Evolutionary conservation across 2,329 filamentous ascomycete species (phyloP), one percentile per base, ranked within the genome.

Genomic region (Hypomyces rosellus): DNA sequence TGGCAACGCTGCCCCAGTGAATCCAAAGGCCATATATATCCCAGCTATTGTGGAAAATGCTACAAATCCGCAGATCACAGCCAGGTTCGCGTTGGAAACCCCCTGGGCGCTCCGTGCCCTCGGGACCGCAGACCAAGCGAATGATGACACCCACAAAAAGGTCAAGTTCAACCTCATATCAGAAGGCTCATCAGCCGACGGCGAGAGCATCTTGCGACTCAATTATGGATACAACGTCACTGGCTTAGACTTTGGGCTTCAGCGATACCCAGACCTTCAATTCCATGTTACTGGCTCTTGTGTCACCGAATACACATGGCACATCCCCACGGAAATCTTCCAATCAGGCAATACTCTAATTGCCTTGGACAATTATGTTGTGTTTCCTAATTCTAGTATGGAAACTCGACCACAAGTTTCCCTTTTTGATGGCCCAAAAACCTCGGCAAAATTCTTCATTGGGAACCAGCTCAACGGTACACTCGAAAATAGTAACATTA

Each of bases 1-100:
- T 30, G 41, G 25, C 37, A 47, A 40, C 15, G n/a, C 45, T 11
- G 45, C 45, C 4, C 45, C 45, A 4, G 45, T 47, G 18, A 20
- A 47, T n/a, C 45, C 45, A 18, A 20, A 41, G 4, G 22, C 37
- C 3, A 33, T 47, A 14, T 47, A 47, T 46, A n/a, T n/a, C 44
- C 13, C 4, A 1, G 25, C 37, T 25, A 12, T 16, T 15, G 25
- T 3, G 5, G 20, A 20, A 20, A 30, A 8, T 11, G 15, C 5
- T 18, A 20, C 16, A 18, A 41, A 16, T 2, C 20, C 15, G 15
- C 14, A 15, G 14, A 8, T 7, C 5, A 33, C 22, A 12, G 37
- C 36, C 30, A 18, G 5, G 5, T 47, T 41, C 12, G 15, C 22
- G 3, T 41, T 47, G 5, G 22, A 47, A n/a, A 38, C 15, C n/a